phyloP scores from a whole-genome alignment of 805 yeast genomes.

The Ogataea polymorpha region DNA sequence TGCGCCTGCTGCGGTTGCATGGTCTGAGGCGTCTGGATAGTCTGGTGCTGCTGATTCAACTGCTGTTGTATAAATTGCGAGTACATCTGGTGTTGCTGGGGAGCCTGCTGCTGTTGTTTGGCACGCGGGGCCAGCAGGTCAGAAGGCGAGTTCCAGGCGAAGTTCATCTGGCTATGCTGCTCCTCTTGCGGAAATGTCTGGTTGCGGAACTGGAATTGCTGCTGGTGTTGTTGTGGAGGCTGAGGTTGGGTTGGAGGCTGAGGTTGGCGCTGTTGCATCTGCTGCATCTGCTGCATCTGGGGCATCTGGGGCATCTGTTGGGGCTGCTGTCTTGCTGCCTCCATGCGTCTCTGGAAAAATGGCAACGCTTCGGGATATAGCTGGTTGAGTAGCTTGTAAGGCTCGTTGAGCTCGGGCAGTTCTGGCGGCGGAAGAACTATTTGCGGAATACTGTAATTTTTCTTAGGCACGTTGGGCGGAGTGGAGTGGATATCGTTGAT shows the following conservation, averaged over 20 bases:
- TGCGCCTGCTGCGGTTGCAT: slow-evolving; percentile 19
- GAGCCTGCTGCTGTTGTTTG: slow-evolving; percentile 19
- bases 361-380: slow-evolving; percentile 50
- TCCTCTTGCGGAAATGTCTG: slow-evolving; percentile 14
- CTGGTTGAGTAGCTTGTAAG: slow-evolving; percentile 37
- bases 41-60: slow-evolving; percentile 10
- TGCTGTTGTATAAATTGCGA: slow-evolving; percentile 20
- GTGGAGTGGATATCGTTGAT: slow-evolving; percentile 35
- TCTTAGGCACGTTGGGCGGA: slow-evolving; percentile 26
- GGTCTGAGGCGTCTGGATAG: no score
- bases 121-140: slow-evolving; percentile 3
- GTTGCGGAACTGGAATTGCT: slow-evolving; percentile 17
- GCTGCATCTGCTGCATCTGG: slow-evolving; percentile 11
- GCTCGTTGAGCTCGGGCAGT: slow-evolving; percentile 48
- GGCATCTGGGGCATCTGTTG: slow-evolving; percentile 11
- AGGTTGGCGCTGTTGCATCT: slow-evolving; percentile 12
- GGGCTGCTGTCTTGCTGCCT: slow-evolving; percentile 27
- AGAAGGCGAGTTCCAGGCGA: slow-evolving; percentile 11
- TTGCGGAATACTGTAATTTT: slow-evolving; percentile 39
- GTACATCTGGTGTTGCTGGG: slow-evolving; percentile 27
- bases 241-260: slow-evolving; percentile 13
- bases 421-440: slow-evolving; percentile 54
- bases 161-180: slow-evolving; percentile 11
- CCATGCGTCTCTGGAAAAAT: slow-evolving; percentile 28
- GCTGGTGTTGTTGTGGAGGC: slow-evolving; percentile 14